Percentiles rank a stretch among this genome's conserved stretches.
phyloP scores from a whole-genome alignment of 176 grass and related monocot species.

The Thinopyrum elongatum region DNA sequence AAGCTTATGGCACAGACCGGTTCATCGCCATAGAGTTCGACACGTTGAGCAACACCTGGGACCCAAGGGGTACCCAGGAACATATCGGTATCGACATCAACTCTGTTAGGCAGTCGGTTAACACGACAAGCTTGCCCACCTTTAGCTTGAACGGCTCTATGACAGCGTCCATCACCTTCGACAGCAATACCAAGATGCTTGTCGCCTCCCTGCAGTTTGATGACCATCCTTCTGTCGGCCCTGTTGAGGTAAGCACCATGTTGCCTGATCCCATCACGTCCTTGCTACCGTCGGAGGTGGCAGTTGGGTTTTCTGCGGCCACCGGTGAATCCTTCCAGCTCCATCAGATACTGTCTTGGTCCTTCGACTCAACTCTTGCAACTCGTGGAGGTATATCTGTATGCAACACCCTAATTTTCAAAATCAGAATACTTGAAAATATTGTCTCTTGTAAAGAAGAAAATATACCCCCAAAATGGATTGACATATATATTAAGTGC shows the following conservation, averaged over 20 bases:
- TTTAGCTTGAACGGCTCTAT: slow-evolving; percentile 16
- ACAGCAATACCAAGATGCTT: not conserved
- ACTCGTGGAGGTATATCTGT: not conserved
- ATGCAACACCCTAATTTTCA: too few relatives aligned
- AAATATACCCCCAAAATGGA: too few relatives aligned
- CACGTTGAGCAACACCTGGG: slow-evolving; percentile 20
- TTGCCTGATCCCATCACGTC: not conserved
- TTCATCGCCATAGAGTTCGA: slow-evolving; percentile 55
- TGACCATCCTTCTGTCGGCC: not conserved
- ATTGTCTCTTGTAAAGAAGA: too few relatives aligned
- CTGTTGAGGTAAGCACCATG: too few relatives aligned
- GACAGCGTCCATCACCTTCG: not conserved
- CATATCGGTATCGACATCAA: slow-evolving; percentile 40
- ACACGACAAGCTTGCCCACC: not conserved
- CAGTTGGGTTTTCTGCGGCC: slow-evolving; percentile 34
- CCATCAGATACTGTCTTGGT: slow-evolving; percentile 6
- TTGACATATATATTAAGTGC: too few relatives aligned
- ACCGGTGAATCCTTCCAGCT: not conserved
- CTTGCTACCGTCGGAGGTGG: not conserved
- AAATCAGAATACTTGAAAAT: too few relatives aligned
- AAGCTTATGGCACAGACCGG: not conserved
- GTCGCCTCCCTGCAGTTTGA: not conserved
- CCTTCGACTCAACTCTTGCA: not conserved
- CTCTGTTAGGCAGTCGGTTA: not conserved
- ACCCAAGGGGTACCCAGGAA: not conserved